Conservation (phyloP, 306 rosid species). For the Crotalaria pallida region DNA sequence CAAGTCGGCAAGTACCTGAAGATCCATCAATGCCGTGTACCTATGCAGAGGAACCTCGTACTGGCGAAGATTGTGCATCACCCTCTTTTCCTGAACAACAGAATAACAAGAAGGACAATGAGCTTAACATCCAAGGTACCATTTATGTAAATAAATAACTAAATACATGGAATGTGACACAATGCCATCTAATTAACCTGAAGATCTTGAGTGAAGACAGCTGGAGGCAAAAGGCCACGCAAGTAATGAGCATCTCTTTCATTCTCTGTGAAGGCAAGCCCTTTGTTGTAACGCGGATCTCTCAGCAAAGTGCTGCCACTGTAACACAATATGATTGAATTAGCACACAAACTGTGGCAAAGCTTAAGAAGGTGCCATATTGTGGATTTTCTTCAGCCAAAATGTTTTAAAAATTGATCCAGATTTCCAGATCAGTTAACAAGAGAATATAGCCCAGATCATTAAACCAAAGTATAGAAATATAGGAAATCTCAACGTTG, state of each 20-base stretch:
- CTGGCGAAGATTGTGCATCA: conserved; percentile 81
- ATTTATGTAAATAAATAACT: not conserved
- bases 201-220: conserved; percentile 66
- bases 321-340: conserved; percentile 24
- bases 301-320: conserved; percentile 80
- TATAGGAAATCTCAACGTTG: not conserved
- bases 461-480: not conserved
- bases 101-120: not conserved
- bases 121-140: not conserved
- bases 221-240: conserved; percentile 94
- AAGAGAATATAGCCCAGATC: not conserved
- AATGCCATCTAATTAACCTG: conserved; percentile 43
- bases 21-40: conserved; percentile 95
- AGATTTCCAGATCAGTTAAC: not conserved
- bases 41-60: conserved; percentile 88
- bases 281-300: conserved; percentile 94
- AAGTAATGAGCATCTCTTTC: conserved; percentile 96
- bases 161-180: not conserved
- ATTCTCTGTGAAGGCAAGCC: conserved; percentile 74
- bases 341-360: not conserved
- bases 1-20: conserved; percentile 57
- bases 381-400: not conserved
- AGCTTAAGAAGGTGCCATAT: not conserved
- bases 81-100: conserved; percentile 64
- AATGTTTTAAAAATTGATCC: not conserved